Conservation (phyloP, 805 yeast genomes). For the Pichia paraexigua region DNA sequence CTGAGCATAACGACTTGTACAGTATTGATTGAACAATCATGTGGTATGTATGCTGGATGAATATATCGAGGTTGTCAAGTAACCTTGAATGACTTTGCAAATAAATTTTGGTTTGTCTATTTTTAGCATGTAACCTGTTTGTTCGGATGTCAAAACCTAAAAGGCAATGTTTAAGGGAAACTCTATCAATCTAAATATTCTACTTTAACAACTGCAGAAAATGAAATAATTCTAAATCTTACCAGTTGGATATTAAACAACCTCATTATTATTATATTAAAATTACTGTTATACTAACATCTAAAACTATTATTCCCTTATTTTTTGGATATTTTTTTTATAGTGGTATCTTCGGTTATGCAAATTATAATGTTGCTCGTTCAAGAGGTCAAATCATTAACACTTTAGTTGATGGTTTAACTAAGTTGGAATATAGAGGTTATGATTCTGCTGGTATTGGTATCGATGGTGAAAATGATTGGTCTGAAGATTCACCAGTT, state of each 20-base stretch:
- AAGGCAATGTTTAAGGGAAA: too few relatives aligned
- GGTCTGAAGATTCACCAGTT: slow-evolving; percentile 28
- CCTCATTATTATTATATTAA: too few relatives aligned
- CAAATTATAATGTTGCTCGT: slow-evolving; percentile 87
- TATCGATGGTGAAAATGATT: slow-evolving; percentile 71
- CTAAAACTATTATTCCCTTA: background rate
- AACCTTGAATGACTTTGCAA: background rate
- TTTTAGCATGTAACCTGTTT: too few relatives aligned
- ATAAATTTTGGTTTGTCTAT: background rate
- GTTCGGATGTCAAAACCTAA: too few relatives aligned
- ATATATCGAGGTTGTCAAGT: background rate
- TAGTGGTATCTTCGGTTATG: slow-evolving; percentile 97
- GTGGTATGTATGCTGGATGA: background rate
- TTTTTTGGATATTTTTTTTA: background rate
- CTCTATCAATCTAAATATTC: too few relatives aligned
- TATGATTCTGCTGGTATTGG: slow-evolving; percentile 97
- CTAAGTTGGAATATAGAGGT: slow-evolving; percentile 92
- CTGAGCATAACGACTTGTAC: background rate
- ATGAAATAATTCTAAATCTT: too few relatives aligned
- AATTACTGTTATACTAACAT: slow-evolving; percentile 1
- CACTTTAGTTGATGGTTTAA: slow-evolving; percentile 78
- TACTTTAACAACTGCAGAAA: too few relatives aligned
- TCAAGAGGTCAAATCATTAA: slow-evolving; percentile 88
- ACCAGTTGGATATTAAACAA: too few relatives aligned
- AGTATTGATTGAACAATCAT: background rate